Percentiles rank a stretch among this genome's conserved stretches.
Evolutionary conservation across 2,329 filamentous ascomycete species (phyloP).

Genomic region (Coleophoma eucalyptorum): DNA sequence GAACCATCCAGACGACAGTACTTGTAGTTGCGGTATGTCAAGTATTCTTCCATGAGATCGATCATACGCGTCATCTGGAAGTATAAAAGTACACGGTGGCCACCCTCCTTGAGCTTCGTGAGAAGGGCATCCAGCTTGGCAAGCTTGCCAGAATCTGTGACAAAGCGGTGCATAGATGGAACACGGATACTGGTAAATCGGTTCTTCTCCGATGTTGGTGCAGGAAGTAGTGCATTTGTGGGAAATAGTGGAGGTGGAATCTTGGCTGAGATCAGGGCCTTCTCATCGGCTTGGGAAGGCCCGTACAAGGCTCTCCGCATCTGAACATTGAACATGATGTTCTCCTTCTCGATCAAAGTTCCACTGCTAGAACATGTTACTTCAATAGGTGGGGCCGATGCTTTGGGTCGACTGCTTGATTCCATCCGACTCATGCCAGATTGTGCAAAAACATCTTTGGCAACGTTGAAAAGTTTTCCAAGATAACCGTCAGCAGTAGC

Average conservation of each 20-base stretch:
- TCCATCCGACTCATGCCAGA: slow-evolving; percentile 77
- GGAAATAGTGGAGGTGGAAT: slow-evolving; percentile 64
- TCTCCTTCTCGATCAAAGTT: slow-evolving; percentile 61
- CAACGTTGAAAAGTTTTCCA: slow-evolving; percentile 74
- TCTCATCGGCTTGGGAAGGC: slow-evolving; percentile 60
- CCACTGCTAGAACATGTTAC: slow-evolving; percentile 70
- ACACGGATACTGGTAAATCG: slow-evolving; percentile 89
- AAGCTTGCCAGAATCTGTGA: slow-evolving; percentile 95
- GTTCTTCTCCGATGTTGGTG: slow-evolving; percentile 75
- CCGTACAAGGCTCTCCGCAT: slow-evolving; percentile 76
- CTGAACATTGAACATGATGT: slow-evolving; percentile 72
- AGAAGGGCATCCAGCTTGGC: slow-evolving; percentile 86
- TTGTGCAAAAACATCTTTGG: slow-evolving; percentile 58
- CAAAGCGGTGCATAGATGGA: slow-evolving; percentile 95
- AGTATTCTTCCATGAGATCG: slow-evolving; percentile 97
- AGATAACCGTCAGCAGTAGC: slow-evolving; percentile 71
- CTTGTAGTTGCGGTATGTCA: slow-evolving; percentile 98
- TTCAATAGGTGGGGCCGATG: slow-evolving; percentile 81
- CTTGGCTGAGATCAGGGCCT: slow-evolving; percentile 69
- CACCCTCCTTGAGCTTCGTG: slow-evolving; percentile 84
- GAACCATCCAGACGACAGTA: slow-evolving; percentile 96
- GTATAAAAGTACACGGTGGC: slow-evolving; percentile 92
- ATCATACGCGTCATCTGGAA: slow-evolving; percentile 99
- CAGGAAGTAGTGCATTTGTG: slow-evolving; percentile 62
- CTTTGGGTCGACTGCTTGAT: slow-evolving; percentile 72